Evolutionary conservation across 2,329 filamentous ascomycete species (phyloP).

Genomic region (Ophiostoma ulmi): DNA sequence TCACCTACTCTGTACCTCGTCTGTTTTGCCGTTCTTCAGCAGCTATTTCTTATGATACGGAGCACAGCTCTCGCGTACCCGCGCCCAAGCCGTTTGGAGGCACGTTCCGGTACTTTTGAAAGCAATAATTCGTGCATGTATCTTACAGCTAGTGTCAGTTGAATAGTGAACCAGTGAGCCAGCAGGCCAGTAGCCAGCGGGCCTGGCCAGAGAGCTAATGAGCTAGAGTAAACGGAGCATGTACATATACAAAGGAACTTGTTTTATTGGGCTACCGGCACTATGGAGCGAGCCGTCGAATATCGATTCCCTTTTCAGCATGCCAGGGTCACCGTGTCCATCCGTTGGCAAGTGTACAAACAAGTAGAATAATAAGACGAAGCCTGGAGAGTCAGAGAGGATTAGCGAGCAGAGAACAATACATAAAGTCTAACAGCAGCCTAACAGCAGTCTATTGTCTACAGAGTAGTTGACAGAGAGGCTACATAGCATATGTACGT

Average conservation of each 20-base stretch:
- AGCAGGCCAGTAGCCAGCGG: no score
- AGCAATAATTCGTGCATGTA: background rate
- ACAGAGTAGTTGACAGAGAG: no score
- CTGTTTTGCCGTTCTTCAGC: slow-evolving; percentile 7
- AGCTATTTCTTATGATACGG: background rate
- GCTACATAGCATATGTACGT: no score
- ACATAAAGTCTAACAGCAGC: background rate
- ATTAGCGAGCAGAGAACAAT: background rate
- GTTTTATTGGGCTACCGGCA: slow-evolving; percentile 11
- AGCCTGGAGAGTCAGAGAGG: background rate
- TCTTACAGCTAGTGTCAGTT: background rate
- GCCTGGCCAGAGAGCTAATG: background rate
- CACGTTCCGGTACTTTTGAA: slow-evolving; percentile 10
- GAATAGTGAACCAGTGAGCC: background rate
- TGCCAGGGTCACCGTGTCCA: background rate
- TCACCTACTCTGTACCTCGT: background rate
- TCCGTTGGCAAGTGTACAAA: background rate
- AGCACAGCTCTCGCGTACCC: background rate
- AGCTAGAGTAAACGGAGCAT: background rate
- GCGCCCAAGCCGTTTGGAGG: background rate
- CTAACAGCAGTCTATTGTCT: background rate
- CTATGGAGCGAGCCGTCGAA: slow-evolving; percentile 19
- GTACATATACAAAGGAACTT: slow-evolving; percentile 9
- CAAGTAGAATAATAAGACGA: background rate
- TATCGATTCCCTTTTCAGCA: slow-evolving; percentile 15